phyloP scores from a whole-genome alignment of 768 basidiomycete species.

The Rossbeevera mucosa region DNA sequence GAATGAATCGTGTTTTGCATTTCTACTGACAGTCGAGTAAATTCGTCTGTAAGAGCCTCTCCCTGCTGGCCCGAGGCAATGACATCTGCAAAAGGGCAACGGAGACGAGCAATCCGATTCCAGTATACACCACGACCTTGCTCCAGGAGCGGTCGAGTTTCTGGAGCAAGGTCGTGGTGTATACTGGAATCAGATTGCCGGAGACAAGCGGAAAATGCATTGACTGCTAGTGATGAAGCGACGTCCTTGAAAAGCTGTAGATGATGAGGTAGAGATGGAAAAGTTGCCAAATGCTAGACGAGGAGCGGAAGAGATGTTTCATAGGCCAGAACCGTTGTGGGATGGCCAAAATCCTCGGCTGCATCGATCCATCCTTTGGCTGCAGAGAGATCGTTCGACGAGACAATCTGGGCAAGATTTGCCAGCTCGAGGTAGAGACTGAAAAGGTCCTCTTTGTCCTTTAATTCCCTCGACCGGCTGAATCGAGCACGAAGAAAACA shows the following conservation, averaged over 20 bases:
- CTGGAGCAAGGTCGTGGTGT: no score
- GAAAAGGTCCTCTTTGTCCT: not conserved
- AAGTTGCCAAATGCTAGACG: not conserved
- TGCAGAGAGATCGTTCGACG: not conserved
- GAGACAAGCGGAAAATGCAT: no score
- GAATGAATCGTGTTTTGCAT: no score
- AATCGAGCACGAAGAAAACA: no score
- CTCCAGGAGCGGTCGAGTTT: no score
- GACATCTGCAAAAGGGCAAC: no score
- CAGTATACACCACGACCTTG: no score
- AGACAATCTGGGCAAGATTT: not conserved
- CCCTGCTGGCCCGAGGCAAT: no score
- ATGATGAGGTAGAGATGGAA: not conserved
- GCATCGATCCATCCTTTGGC: not conserved
- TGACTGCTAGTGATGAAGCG: not conserved
- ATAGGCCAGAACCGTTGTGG: not conserved
- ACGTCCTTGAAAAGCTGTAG: not conserved
- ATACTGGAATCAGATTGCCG: no score
- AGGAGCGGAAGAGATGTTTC: not conserved
- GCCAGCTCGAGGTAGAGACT: not conserved
- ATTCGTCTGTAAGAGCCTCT: no score
- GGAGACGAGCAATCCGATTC: no score
- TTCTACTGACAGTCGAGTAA: no score
- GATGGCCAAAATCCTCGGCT: not conserved
- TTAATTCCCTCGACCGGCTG: not conserved